phyloP scores from a whole-genome alignment of 2,329 filamentous ascomycete species.

The Coniochaeta pulveracea region DNA sequence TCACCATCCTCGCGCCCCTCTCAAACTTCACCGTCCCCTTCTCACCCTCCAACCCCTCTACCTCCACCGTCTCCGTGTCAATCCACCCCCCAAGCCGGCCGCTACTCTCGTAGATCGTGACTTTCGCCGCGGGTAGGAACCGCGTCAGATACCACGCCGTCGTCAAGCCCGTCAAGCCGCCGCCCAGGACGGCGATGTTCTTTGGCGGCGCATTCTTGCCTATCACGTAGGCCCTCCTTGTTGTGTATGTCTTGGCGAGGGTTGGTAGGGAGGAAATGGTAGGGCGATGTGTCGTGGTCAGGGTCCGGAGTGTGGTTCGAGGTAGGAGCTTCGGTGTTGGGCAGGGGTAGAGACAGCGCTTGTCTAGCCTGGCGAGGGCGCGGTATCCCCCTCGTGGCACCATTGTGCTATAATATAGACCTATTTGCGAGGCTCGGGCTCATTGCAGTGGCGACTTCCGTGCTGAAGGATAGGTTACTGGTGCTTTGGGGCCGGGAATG shows the following conservation, averaged over 20 bases:
- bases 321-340: no score
- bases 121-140: constrained; percentile 50
- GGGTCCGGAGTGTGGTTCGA: no score
- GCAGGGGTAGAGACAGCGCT: no score
- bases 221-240: background rate
- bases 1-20: constrained; percentile 68
- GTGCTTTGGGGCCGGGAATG: no score
- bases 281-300: no score
- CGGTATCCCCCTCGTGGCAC: no score
- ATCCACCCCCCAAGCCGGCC: constrained; percentile 75
- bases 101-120: constrained; percentile 72
- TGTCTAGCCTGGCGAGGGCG: no score
- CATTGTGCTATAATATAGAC: no score
- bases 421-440: no score
- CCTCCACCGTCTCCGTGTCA: constrained; percentile 40
- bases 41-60: constrained; percentile 41
- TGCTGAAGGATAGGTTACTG: no score
- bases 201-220: constrained; percentile 12
- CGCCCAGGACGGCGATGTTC: constrained; percentile 60
- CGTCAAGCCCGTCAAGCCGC: constrained; percentile 72
- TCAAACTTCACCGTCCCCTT: constrained; percentile 60
- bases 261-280: no score
- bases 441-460: no score
- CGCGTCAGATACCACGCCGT: constrained; percentile 67
- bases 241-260: background rate